Conservation (phyloP, 768 basidiomycete genomes). For the Scleroderma citrinum region DNA sequence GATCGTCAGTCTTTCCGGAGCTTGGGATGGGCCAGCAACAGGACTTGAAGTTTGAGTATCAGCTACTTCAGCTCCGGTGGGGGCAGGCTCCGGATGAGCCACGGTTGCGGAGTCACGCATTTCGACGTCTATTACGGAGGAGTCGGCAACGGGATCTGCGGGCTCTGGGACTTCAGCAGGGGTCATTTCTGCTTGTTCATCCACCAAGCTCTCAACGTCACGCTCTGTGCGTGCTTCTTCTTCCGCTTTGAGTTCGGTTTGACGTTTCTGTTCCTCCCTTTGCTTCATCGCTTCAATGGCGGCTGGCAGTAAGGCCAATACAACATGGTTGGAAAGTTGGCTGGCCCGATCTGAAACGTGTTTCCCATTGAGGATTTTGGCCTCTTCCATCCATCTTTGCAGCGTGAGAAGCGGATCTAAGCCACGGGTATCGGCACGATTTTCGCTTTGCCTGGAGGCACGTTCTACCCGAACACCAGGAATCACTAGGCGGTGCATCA, state of each 20-base stretch:
- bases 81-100: constrained; percentile 15
- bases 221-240: constrained; percentile 38
- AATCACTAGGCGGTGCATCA: constrained; percentile 43
- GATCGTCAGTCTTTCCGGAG: constrained; percentile 72
- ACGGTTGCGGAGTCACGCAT: constrained; percentile 41
- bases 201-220: constrained; percentile 26
- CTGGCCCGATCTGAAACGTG: constrained; percentile 61
- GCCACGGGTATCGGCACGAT: constrained; percentile 38
- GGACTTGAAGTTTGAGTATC: constrained; percentile 17
- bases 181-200: constrained; percentile 16
- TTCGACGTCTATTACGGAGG: constrained; percentile 38
- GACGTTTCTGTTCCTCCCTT: constrained; percentile 31
- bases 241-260: constrained; percentile 52
- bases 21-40: constrained; percentile 29
- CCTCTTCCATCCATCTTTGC: constrained; percentile 88
- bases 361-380: constrained; percentile 72
- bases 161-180: constrained; percentile 11
- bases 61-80: constrained; percentile 15
- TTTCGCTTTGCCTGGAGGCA: constrained; percentile 39
- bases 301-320: constrained; percentile 71
- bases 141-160: constrained; percentile 27
- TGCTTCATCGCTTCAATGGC: constrained; percentile 60
- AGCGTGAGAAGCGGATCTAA: constrained; percentile 77
- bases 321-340: constrained; percentile 66
- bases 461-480: constrained; percentile 60